Evolutionary conservation across 805 yeast genomes (phyloP), one percentile per base, ranked within the genome.

Genomic region (Maudiozyma serrabonitensis): DNA sequence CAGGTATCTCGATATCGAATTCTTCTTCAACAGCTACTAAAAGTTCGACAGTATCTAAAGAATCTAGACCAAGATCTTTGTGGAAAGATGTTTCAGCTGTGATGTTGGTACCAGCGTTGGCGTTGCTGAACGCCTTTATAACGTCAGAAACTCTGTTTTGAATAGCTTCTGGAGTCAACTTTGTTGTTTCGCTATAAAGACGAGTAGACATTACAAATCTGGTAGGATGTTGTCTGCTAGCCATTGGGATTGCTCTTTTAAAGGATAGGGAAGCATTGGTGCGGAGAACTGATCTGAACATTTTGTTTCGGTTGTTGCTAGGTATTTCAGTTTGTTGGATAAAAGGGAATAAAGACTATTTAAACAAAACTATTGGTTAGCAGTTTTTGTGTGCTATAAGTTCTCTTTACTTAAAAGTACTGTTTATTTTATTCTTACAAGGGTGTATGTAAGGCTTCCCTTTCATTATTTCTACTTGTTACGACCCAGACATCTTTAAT

Each of bases 21-120:
- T 83, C 90, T 75, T 90, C 96, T 75, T 91, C 99, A 63, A 91
- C 83, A 50, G 96, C 96, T 69, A 93, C 95, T 60, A 93, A 78
- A 49, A 93, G 90, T 74, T 91, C 99, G 54, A 91, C 96, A 54
- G 93, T 85, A 64, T 91, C 99, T 57, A 91, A 77, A 9, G 96
- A 87, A 70, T 91, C 99, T 65, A 78, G 69, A 16, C 78, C 79
- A 63, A 77, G 70, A 60, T 76, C 82, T 57, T 75, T 76, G 54
- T 75, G 73, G 67, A 76, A 78, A 47, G 73, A 66, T 38, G 81
- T 72, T 42, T 71, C 75, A 15, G 54, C 46, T 23, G 60, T 53
- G 43, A 68, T 57, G 40, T 59, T 55, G 43, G 75, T 72, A 50
- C 74, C 71, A 50, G 73, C 75, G 46, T 78, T 70, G 54, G 78